These are phyloP conservation scores for Hansenula sp. DNA, from an alignment of 1,139 yeast genomes.

Conservation along the genomic window DNA sequence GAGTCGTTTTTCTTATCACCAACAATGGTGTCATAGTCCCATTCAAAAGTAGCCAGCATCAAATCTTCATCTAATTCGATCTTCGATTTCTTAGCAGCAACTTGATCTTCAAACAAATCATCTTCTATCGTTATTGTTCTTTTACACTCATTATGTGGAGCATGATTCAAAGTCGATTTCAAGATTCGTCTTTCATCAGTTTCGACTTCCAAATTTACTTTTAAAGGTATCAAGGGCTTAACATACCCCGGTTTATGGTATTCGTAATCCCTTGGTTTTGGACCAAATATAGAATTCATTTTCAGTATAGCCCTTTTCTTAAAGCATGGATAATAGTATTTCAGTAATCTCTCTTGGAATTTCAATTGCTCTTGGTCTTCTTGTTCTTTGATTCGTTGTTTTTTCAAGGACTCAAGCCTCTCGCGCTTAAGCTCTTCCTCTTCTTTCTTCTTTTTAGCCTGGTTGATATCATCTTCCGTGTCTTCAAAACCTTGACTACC, in stretches of 20 bases:
- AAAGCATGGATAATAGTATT: conserved; percentile 62
- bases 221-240: conserved; percentile 65
- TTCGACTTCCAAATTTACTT: conserved; percentile 44
- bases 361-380: conserved; percentile 17
- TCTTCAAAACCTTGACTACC: conserved; percentile 41
- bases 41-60: conserved; percentile 72
- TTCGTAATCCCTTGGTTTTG: conserved; percentile 51
- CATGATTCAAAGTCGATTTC: conserved; percentile 26
- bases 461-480: conserved; percentile 21
- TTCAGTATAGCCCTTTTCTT: conserved; percentile 51
- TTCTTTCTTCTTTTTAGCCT: conserved; percentile 13
- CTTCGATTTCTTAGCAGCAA: conserved; percentile 10
- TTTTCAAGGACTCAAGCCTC: background rate
- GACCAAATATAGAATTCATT: conserved; percentile 65
- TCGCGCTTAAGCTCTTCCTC: background rate
- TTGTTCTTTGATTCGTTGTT: conserved; percentile 22
- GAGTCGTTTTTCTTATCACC: conserved; percentile 33
- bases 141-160: conserved; percentile 9
- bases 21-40: conserved; percentile 72
- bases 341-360: conserved; percentile 28
- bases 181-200: conserved; percentile 43
- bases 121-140: conserved; percentile 15
- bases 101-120: conserved; percentile 9
- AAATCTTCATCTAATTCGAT: conserved; percentile 46
- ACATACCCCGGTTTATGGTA: conserved; percentile 49